Evolutionary conservation across 1,139 yeast genomes (phyloP), one percentile per base, ranked within the genome.

Genomic region (Yamadazyma buinensis): DNA sequence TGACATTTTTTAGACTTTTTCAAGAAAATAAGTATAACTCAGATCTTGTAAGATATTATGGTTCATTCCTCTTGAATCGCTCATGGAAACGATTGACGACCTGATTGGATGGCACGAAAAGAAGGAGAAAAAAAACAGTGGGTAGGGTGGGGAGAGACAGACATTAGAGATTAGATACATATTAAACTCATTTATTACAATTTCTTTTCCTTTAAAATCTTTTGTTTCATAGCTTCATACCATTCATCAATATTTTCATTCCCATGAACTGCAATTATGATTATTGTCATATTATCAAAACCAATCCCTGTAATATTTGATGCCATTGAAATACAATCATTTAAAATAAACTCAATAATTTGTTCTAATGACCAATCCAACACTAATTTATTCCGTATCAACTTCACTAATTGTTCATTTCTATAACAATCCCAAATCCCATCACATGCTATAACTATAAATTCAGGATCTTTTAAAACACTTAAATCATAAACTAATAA

Each of bases 351-450:
- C 39, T 80, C 81, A 21, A 74, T 68, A 28, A 82, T 78, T 35
- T 74, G 76, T 32, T 77, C 75, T 23, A 83, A 57, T 41, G 66
- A 72, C 63, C 79, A 68, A 2, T 83, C 87, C 26, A 74, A 49
- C 1, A 73, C 64, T 32, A 83, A 56, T 47, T 78, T 75, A 43
- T 76, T 75, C 47, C 86, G 66, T 32, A 84, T 75, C 23, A 75
- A 54, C 18, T 64, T 58, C 2, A 79, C 58, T 33, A 84, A 51
- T 34, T 77, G 75, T 33, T 64, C 67, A 43, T 80, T 80, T 36
- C 75, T 75, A 55, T 77, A 82, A 43, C 87, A 80, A 52, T 83
- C 92, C 90, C 88, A 83, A 23, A 83, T 76, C 15, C 92, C 92
- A 57, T 83, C 92, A 48, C 92, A 82, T 0, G 88, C 90, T 33